These are phyloP conservation scores for Candida maesae DNA, from an alignment of 805 yeast species.

Conservation along the genomic window DNA sequence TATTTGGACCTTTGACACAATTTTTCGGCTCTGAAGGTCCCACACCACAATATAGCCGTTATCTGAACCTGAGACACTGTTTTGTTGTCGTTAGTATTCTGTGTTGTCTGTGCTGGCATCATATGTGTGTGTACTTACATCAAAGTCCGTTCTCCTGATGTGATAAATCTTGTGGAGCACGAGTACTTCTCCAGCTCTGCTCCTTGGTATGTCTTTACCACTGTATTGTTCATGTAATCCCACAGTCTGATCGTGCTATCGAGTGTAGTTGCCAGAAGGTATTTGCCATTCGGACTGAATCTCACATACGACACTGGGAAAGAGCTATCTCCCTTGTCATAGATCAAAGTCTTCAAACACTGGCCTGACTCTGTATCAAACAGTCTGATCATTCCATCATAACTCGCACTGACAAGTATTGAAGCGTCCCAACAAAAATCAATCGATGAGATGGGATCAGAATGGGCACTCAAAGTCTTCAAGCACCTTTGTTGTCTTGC, in stretches of 20 bases:
- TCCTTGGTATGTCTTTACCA: conserved; percentile 65
- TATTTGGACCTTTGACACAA: conserved; percentile 27
- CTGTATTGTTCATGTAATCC: conserved; percentile 81
- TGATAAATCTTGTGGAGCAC: conserved; percentile 51
- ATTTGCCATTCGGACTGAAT: conserved; percentile 79
- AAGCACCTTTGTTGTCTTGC: conserved; percentile 62
- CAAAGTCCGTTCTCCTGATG: conserved; percentile 32
- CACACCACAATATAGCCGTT: conserved; percentile 51
- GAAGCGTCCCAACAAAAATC: conserved; percentile 77
- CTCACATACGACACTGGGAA: conserved; percentile 74
- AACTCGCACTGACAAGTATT: conserved; percentile 79
- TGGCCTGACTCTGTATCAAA: conserved; percentile 90
- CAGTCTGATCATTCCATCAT: conserved; percentile 85
- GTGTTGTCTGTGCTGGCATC: no score
- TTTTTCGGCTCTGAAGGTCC: conserved; percentile 60
- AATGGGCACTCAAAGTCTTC: conserved; percentile 85
- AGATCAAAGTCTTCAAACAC: conserved; percentile 84
- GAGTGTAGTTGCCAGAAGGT: conserved; percentile 68
- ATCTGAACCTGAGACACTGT: conserved; percentile 56
- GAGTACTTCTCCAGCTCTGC: conserved; percentile 41
- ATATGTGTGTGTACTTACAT: conserved; percentile 30
- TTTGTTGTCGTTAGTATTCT: no score
- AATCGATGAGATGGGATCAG: conserved; percentile 80
- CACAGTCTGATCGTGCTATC: conserved; percentile 79
- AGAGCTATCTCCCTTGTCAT: conserved; percentile 69